Base-by-base conservation (phyloP, 2,329 filamentous ascomycete genomes). In the Whalleya microplaca region DNA sequence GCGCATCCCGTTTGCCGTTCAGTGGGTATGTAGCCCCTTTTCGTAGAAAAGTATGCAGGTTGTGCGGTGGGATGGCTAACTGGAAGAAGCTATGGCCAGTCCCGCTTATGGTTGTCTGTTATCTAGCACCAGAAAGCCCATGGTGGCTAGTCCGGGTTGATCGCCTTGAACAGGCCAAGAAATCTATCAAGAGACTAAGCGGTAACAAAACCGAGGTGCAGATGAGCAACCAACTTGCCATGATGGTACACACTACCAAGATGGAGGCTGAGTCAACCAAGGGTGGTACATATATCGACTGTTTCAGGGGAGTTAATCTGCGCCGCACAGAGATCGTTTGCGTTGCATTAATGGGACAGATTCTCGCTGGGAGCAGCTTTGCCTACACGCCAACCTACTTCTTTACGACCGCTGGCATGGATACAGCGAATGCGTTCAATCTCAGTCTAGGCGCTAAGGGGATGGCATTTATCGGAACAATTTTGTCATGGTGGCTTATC, bases 111-210 rank as follows among this genome's bases (percentile, higher is more conserved):
- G 60, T 76, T 0, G 65, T 71, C 1, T 72, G 73, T 10, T 64
- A 69, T 21, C 72, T 79, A n/a, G 75, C 76, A 4, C 78, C 78
- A 1, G 78, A 80, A 60, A 77, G 74, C 29, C 78, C 78, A 0
- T 80, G 78, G 76, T 78, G 73, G 71, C 71, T 76, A 2, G 73
- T 80, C 23, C 73, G 77, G 4, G 64, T 71, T 2, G 74, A 74
- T 5, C 71, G 71, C 5, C 60, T 71, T 6, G 69, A 73, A 2
- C 66, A 72, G 16, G 77, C 78, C 6, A 68, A 70, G 41, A 61
- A 63, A 21, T 65, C 74, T 1, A 59, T 78, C 4, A 56, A 62
- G 43, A 67, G 74, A n/a, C 69, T 78, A 1, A 69, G 69, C 19
- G 68, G 67, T 6, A 46, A 48, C 57, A 69, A 62, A 55, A 70